phyloP scores from a whole-genome alignment of 2,329 filamentous ascomycete species.

The Calonectria henricotiae region DNA sequence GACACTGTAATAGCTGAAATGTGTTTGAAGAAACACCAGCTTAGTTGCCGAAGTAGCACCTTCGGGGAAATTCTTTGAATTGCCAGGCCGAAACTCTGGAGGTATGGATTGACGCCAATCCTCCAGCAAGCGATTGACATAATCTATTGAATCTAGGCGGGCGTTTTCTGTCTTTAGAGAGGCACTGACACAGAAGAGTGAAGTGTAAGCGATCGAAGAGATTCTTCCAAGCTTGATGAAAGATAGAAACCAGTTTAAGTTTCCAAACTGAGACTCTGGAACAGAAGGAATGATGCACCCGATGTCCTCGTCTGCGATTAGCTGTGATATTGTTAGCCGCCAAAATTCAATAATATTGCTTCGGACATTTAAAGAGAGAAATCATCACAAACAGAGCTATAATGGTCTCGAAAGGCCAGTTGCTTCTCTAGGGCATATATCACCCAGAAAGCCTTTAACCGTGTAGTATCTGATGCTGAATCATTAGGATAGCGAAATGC shows the following conservation, averaged over 20 bases:
- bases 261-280: constrained; percentile 55
- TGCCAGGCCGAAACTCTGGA: not conserved
- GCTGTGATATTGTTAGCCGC: not conserved
- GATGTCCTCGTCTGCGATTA: constrained; percentile 59
- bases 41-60: not conserved
- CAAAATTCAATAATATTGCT: not conserved
- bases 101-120: constrained; percentile 11
- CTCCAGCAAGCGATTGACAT: not conserved
- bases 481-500: constrained; percentile 54
- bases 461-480: constrained; percentile 36
- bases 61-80: not conserved
- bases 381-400: not conserved
- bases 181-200: constrained; percentile 58
- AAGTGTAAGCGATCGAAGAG: constrained; percentile 54
- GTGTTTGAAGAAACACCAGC: not conserved
- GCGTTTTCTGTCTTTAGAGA: constrained; percentile 44
- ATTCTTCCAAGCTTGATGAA: constrained; percentile 55
- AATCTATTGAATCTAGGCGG: not conserved
- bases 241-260: constrained; percentile 58
- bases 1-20: not conserved
- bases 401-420: constrained; percentile 30
- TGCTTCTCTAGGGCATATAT: constrained; percentile 61
- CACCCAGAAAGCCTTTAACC: constrained; percentile 58
- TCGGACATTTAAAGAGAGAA: not conserved
- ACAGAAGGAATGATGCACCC: constrained; percentile 56